phyloP scores from a whole-genome alignment of 441 rosid genomes.

The Pelargonium fulgidum region DNA sequence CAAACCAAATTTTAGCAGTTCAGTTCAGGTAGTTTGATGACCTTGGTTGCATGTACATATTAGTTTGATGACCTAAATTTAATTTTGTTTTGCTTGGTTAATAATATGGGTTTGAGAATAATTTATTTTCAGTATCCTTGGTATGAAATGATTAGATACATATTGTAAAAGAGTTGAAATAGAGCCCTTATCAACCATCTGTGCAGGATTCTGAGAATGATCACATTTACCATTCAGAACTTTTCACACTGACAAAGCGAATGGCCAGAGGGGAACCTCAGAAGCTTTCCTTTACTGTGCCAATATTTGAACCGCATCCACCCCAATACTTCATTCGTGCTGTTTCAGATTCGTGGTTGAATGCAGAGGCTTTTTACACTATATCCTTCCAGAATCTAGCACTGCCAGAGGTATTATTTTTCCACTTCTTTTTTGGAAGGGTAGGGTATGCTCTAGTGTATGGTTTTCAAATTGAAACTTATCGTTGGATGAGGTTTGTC shows the following conservation, averaged over 20 bases:
- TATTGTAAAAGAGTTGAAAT: conserved; percentile 10
- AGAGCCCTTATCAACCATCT: conserved; percentile 18
- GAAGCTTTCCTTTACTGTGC: conserved; percentile 89
- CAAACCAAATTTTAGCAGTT: not conserved
- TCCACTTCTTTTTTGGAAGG: not conserved
- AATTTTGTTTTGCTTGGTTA: not conserved
- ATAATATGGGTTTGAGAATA: not conserved
- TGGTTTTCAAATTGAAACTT: conserved; percentile 17
- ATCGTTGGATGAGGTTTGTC: conserved; percentile 18
- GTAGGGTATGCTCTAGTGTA: conserved; percentile 12
- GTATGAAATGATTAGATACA: conserved; percentile 6
- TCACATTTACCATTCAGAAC: conserved; percentile 96
- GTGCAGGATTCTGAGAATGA: conserved; percentile 95
- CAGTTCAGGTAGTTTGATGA: not conserved
- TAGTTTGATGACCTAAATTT: not conserved
- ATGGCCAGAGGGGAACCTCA: conserved; percentile 87
- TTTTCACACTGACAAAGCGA: conserved; percentile 82
- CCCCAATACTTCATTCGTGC: conserved; percentile 97
- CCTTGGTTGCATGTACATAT: not conserved
- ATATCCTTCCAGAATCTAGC: conserved; percentile 86
- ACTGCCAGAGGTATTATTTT: conserved; percentile 69
- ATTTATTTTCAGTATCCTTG: not conserved
- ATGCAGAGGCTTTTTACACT: conserved; percentile 86
- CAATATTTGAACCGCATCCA: conserved; percentile 99
- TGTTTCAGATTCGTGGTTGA: conserved; percentile 98